Conservation (phyloP, 768 basidiomycete species). For the Suillus luteus region DNA sequence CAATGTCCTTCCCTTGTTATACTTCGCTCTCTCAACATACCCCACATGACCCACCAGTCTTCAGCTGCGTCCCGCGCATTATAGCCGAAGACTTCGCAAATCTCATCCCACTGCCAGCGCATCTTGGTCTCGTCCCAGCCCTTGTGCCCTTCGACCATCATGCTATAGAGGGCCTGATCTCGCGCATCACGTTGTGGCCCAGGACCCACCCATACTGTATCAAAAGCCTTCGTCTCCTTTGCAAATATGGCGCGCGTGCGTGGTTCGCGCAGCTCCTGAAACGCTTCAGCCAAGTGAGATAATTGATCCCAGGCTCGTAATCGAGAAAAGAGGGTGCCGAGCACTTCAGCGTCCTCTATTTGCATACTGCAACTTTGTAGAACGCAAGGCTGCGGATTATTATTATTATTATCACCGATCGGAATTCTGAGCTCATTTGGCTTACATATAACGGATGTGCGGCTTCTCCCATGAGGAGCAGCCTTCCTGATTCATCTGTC, state of each 20-base stretch:
- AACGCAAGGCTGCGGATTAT: constrained; percentile 46
- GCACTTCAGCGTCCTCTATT: constrained; percentile 37
- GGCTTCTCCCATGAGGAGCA: constrained; percentile 61
- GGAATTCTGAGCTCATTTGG: not conserved
- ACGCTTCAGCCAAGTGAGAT: constrained; percentile 51
- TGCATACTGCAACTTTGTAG: constrained; percentile 40
- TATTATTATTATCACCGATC: not conserved
- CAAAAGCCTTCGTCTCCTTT: constrained; percentile 47
- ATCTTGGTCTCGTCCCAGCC: constrained; percentile 53
- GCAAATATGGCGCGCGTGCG: constrained; percentile 45
- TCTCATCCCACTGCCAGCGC: constrained; percentile 55
- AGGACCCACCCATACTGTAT: constrained; percentile 42
- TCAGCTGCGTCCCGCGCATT: constrained; percentile 60
- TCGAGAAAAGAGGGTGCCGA: constrained; percentile 40
- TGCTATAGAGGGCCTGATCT: constrained; percentile 38
- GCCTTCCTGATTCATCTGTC: constrained; percentile 50
- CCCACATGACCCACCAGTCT: constrained; percentile 70
- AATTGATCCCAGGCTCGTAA: constrained; percentile 52
- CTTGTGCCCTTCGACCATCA: constrained; percentile 31
- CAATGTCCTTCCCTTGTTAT: constrained; percentile 3
- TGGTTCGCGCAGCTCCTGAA: constrained; percentile 60
- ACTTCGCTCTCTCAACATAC: constrained; percentile 45
- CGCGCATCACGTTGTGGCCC: constrained; percentile 51
- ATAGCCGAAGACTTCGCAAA: constrained; percentile 54
- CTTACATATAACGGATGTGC: constrained; percentile 59